Base-by-base conservation (phyloP, 148 eudicot species). In the Vaccinium macrocarpon region DNA sequence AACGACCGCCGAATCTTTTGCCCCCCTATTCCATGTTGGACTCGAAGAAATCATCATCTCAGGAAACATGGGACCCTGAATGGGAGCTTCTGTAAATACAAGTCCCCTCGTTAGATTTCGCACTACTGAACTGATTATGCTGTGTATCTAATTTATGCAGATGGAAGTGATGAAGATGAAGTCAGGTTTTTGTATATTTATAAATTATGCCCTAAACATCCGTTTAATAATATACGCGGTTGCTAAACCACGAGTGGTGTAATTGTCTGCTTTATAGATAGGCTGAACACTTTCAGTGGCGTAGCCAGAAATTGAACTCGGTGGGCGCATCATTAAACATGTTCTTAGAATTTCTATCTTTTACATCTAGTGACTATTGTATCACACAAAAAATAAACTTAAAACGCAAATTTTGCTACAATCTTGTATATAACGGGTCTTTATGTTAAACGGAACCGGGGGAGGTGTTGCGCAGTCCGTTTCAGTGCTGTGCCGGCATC, bases 81-180 rank as follows among this genome's bases (percentile, higher is more conserved):
- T 90, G 92, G 92, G 92, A 91, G 84, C 77, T 91, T 70, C 80
- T 91, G 71, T 91, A 86, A 84, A 61, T 81, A 49, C 23, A 32
- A 32, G 23, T 66, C 16, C 62, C 42, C 49, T 70, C n/a, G 68
- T 72, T 86, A 52, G 25, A 75, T 76, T 68, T 76, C 55, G 77
- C 81, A 59, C 59, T 16, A 49, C 76, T 10, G 46, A 66, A 49
- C 55, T 48, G 83, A 38, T n/a, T 62, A 13, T 52, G 76, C 83
- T 25, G 76, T 55, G 46, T 81, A 12, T 27, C 68, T 19, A 25
- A 25, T 57, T 46, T 71, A 64, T 82, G 25, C 78, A 49, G 76
- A 82, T 68, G 61, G 27, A 66, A 25, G 48, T 25, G 83, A 81
- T 68, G 83, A 68, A 51, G 56, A 76, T 49, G 29, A 75, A 77